Base-by-base conservation (phyloP, 495 filamentous ascomycete species). In the Talaromyces ruber region DNA sequence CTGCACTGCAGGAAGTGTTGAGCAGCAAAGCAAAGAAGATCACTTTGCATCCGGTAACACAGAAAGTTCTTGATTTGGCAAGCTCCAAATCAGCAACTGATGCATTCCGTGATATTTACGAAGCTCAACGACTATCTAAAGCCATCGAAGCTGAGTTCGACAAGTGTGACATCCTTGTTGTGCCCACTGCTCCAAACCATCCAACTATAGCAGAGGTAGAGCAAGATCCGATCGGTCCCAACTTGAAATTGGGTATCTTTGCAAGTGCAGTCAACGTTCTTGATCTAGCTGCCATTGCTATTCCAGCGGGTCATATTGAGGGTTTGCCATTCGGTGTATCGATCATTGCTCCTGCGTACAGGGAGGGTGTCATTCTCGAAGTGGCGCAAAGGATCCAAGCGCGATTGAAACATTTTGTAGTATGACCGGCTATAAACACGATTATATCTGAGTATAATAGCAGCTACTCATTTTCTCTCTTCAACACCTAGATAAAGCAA, bases 201-300 rank as follows among this genome's bases (percentile, higher is more conserved):
- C 80, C 78, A 50, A 85, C 78, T 3, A 79, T 87, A 6, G 68
- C 76, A 53, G 78, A 85, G 65, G 82, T 87, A 65, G 66, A 76
- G 24, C 74, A 68, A 5, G 80, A 86, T 60, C 84, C 84, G 2
- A 68, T 88, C 29, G 64, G 26, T 28, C 69, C 78, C 60, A 88
- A 88, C 64, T 77, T 78, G 2, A 68, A 76, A 25, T 65, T 86
- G 9, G 84, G 85, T 6, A 77, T 75, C 12, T 87, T 86, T 63
- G 82, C 84, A 6, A 85, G 87, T 68, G 82, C 74, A 51, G 85
- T 74, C 4, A 87, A 88, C 63, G 84, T 88, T 45, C 70, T 87
- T 1, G 85, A 88, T 72, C 64, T 88, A 45, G 86, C 83, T 69
- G 85, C 74, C 5, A 71, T 84, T 43, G 79, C 80, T 50, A 75